These are phyloP conservation scores for Leccinum disarticulatum DNA, from an alignment of 768 basidiomycete genomes.

Conservation along the genomic window DNA sequence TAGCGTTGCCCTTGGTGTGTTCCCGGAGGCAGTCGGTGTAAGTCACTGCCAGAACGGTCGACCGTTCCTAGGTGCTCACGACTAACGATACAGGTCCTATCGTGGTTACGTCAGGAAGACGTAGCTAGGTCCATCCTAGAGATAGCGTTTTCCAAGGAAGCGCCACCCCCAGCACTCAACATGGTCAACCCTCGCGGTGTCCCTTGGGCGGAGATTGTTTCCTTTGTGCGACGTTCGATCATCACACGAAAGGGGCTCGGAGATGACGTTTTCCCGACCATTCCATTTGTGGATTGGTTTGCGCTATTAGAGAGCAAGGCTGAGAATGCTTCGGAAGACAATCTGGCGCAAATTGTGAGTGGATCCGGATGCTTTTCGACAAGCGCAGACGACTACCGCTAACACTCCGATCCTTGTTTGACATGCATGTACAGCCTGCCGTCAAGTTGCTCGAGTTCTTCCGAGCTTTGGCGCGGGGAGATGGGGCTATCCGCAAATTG, in stretches of 20 bases:
- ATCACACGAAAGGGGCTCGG: slow-evolving; percentile 10
- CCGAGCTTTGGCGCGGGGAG: slow-evolving; percentile 22
- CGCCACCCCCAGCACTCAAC: slow-evolving; percentile 31
- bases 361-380: no score
- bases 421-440: slow-evolving; percentile 27
- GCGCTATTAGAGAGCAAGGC: slow-evolving; percentile 23
- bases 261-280: slow-evolving; percentile 24
- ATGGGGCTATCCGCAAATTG: slow-evolving; percentile 2
- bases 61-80: no score
- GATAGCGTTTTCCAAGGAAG: slow-evolving; percentile 19
- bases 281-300: slow-evolving; percentile 39
- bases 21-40: slow-evolving; percentile 35
- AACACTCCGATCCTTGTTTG: not conserved
- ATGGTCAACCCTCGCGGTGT: slow-evolving; percentile 40
- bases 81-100: slow-evolving; percentile 30
- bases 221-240: slow-evolving; percentile 19
- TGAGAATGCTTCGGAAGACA: slow-evolving; percentile 22
- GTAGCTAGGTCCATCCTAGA: slow-evolving; percentile 37
- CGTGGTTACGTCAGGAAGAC: slow-evolving; percentile 45
- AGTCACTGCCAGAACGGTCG: slow-evolving; percentile 8
- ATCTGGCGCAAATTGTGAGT: slow-evolving; percentile 35
- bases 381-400: not conserved
- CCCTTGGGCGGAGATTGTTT: slow-evolving; percentile 34
- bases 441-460: slow-evolving; percentile 38
- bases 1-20: slow-evolving; percentile 25